A percentile compares a stretch with the other conserved stretches of the same genome.
Conservation (phyloP, 108 stramenopile genomes). For the Schizochytrium sp. region DNA sequence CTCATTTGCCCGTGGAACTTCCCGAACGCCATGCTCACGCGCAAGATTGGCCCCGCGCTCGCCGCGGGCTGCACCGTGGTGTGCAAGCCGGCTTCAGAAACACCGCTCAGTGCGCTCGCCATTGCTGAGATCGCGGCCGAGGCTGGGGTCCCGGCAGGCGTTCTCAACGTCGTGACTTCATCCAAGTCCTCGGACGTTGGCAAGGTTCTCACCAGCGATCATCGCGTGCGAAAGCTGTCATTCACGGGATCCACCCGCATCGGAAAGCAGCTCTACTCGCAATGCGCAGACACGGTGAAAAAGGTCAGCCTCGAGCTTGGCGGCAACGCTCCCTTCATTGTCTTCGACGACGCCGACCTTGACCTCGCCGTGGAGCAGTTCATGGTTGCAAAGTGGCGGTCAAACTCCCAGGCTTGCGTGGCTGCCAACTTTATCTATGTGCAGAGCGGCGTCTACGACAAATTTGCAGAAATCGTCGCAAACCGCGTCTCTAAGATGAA, state of each 20-base stretch:
- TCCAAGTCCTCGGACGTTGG: constrained; percentile 12
- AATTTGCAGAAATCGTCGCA: constrained; percentile 54
- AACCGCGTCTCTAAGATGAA: constrained; percentile 36
- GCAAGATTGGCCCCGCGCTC: constrained; percentile 76
- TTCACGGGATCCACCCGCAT: constrained; percentile 86
- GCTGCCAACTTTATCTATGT: constrained; percentile 81
- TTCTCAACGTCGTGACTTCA: constrained; percentile 18
- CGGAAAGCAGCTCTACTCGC: constrained; percentile 66
- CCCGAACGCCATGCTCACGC: constrained; percentile 87
- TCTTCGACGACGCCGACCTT: constrained; percentile 81
- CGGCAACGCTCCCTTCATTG: constrained; percentile 84
- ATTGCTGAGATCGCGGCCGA: constrained; percentile 46
- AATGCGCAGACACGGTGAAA: constrained; percentile 63
- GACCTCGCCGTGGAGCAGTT: constrained; percentile 68
- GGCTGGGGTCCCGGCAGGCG: constrained; percentile 61
- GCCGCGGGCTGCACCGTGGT: constrained; percentile 48
- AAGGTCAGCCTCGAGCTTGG: constrained; percentile 60
- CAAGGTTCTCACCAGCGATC: constrained; percentile 34
- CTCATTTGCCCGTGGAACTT: constrained; percentile 96
- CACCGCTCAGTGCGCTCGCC: constrained; percentile 33
- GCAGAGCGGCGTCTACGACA: constrained; percentile 61
- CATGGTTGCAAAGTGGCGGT: constrained; percentile 73
- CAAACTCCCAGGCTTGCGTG: constrained; percentile 88
- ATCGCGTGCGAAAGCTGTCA: constrained; percentile 65
- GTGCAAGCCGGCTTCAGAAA: constrained; percentile 38